A percentile compares a stretch with the other conserved stretches of the same genome.
These are phyloP conservation scores for Xylaria sp. DNA, from an alignment of 2,329 filamentous ascomycete species.

Conservation along the genomic window DNA sequence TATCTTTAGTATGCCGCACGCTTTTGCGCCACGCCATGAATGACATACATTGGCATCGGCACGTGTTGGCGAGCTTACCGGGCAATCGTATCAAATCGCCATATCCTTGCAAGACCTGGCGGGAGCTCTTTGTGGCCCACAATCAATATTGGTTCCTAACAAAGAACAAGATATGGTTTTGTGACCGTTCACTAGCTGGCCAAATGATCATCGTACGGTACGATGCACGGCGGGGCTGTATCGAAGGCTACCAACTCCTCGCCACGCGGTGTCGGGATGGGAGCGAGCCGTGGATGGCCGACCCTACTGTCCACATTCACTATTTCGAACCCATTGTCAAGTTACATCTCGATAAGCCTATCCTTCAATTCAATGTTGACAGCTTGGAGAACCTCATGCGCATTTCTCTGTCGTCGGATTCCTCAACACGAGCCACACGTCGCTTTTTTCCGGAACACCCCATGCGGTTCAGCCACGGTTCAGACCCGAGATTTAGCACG, in stretches of 20 bases:
- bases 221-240: constrained; percentile 76
- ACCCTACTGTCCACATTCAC: constrained; percentile 75
- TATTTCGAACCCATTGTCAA: constrained; percentile 76
- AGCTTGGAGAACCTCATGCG: constrained; percentile 43
- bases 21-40: constrained; percentile 69
- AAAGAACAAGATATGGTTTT: constrained; percentile 85
- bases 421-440: constrained; percentile 30
- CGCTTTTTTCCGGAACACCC: constrained; percentile 63
- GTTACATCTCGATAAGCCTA: constrained; percentile 79
- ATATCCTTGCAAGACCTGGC: constrained; percentile 71
- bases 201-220: constrained; percentile 82
- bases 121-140: constrained; percentile 77
- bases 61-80: constrained; percentile 76
- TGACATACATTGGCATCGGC: constrained; percentile 77
- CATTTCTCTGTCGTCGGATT: constrained; percentile 32
- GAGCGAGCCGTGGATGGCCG: constrained; percentile 72
- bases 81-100: constrained; percentile 63
- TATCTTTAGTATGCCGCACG: constrained; percentile 70
- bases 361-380: constrained; percentile 65
- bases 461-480: constrained; percentile 61
- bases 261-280: constrained; percentile 68
- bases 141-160: constrained; percentile 88
- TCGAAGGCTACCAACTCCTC: constrained; percentile 82
- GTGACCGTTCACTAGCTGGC: constrained; percentile 77
- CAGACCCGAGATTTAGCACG: constrained; percentile 69